Conservation (phyloP, 495 filamentous ascomycete genomes). For the Lophiotrema nucula region DNA sequence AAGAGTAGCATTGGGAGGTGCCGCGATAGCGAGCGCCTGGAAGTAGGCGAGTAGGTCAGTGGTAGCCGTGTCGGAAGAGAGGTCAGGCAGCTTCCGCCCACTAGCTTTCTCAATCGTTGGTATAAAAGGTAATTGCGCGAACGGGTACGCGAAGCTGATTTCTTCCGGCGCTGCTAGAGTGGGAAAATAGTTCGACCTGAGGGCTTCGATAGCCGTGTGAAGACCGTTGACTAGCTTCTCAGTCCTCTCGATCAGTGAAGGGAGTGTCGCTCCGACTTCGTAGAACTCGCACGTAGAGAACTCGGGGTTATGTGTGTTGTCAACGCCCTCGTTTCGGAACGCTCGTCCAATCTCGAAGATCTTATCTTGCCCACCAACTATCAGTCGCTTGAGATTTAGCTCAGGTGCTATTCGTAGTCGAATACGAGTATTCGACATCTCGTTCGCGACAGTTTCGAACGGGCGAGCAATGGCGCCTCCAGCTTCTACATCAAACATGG, state of each 20-base stretch:
- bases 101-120: conserved; percentile 69
- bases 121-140: conserved; percentile 75
- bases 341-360: conserved; percentile 92
- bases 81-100: conserved; percentile 65
- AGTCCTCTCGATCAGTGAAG: conserved; percentile 62
- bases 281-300: conserved; percentile 99
- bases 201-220: conserved; percentile 39
- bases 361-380: conserved; percentile 83
- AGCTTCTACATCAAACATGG: conserved; percentile 72
- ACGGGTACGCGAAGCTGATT: conserved; percentile 59
- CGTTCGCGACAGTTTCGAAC: conserved; percentile 72
- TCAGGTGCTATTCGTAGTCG: conserved; percentile 87
- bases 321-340: conserved; percentile 92
- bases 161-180: conserved; percentile 50
- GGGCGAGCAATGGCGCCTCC: conserved; percentile 84
- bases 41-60: conserved; percentile 59
- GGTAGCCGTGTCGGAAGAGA: conserved; percentile 55
- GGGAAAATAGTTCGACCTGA: conserved; percentile 50
- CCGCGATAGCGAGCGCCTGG: conserved; percentile 49
- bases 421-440: conserved; percentile 65
- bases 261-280: conserved; percentile 73
- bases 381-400: conserved; percentile 88
- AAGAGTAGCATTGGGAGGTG: conserved; percentile 59
- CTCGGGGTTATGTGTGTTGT: conserved; percentile 92
- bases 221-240: conserved; percentile 45